Percentiles rank a stretch among this genome's conserved stretches.
Conservation (phyloP, 257 asterid genomes). For the Primulina tabacum region DNA sequence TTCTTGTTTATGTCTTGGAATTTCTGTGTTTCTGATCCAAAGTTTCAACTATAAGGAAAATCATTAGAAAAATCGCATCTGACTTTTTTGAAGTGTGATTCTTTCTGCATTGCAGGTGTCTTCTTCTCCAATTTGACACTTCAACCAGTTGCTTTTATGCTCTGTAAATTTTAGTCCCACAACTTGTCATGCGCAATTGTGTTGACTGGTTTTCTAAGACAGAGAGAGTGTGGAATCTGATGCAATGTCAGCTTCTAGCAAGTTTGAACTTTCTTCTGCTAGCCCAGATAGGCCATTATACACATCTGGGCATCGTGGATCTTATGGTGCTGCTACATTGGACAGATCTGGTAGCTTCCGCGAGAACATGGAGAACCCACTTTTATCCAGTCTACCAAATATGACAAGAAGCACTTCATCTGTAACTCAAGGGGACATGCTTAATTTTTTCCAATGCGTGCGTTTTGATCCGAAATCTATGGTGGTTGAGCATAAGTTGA, state of each 20-base stretch:
- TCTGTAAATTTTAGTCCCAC: constrained; percentile 36
- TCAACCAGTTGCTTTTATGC: constrained; percentile 53
- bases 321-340: constrained; percentile 61
- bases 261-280: constrained; percentile 73
- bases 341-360: constrained; percentile 78
- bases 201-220: constrained; percentile 58
- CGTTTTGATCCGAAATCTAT: constrained; percentile 82
- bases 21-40: constrained; percentile 17
- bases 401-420: constrained; percentile 67
- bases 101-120: constrained; percentile 39
- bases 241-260: constrained; percentile 90
- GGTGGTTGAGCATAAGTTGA: constrained; percentile 80
- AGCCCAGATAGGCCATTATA: constrained; percentile 85
- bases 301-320: constrained; percentile 73
- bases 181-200: constrained; percentile 74
- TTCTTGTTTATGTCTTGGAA: background rate
- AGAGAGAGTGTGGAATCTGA: constrained; percentile 54
- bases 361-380: constrained; percentile 69
- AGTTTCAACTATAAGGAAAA: constrained; percentile 17
- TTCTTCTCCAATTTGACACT: constrained; percentile 35
- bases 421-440: constrained; percentile 68
- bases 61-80: constrained; percentile 22
- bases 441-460: constrained; percentile 72
- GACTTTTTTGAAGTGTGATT: constrained; percentile 20
- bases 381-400: constrained; percentile 69